Base-by-base conservation (phyloP, 1,139 yeast species). In the Lodderomyces beijingensis region DNA sequence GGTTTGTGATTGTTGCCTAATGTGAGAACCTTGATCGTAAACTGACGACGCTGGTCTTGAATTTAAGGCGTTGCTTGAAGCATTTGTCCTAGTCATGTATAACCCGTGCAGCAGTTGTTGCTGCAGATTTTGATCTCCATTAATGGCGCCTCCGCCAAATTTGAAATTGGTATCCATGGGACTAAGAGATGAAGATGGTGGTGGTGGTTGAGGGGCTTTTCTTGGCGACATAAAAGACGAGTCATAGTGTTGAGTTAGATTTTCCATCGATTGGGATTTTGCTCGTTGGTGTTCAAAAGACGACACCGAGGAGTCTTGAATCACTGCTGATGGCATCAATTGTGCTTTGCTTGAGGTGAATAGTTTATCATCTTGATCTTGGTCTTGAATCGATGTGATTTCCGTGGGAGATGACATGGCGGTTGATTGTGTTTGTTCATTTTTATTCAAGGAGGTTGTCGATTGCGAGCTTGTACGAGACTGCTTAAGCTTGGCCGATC, bases 181-280 rank as follows among this genome's bases (percentile, higher is more conserved):
- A 33, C 59, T 46, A 10, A 32, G 35, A 7, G 28, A 28, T 7
- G 14, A 7, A 8, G 21, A 19, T 8, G 19, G 23, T 11, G 42
- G 32, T 17, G 44, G 45, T 21, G 43, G 43, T 25, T 37, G 66
- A 1, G 85, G 85, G 0, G 84, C 81, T 45, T 63, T 74, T 51
- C 85, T 63, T 16, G 85, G 86, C 0, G 85, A 77, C 20, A 64
- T 51, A 47, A 78, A 40, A 7, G 42, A 24, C n/a, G 30, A 37
- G 13, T 38, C 32, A 23, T 19, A 25, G 8, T 32, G 36, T 16
- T 19, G 38, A 24, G 53, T 48, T 9, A 66, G 41, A 38, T 76
- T 73, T 37, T 76, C 83, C 50, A 73, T 40, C 0, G 81, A 73
- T 46, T 71, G 50, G 18, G 50, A 45, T 40, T 48, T 39, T 37